These are phyloP conservation scores for Leccinum solheimii DNA, from an alignment of 1,284 basidiomycete species.

Conservation along the genomic window DNA sequence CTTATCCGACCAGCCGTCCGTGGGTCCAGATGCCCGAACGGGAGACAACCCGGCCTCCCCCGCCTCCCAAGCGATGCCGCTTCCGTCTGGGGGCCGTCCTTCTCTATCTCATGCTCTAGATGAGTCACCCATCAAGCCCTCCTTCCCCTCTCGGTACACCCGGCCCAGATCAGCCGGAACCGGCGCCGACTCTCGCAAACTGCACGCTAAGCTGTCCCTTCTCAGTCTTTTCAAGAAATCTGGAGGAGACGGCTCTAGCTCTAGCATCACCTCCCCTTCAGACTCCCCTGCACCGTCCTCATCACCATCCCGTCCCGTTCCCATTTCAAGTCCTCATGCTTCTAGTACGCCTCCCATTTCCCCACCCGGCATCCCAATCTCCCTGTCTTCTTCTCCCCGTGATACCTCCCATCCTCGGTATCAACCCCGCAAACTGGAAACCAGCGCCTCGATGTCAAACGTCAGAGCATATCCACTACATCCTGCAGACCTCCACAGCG, in stretches of 20 bases:
- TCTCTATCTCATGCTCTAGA: constrained; percentile 42
- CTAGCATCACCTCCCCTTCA: constrained; percentile 33
- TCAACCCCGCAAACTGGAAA: constrained; percentile 30
- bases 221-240: constrained; percentile 49
- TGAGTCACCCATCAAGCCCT: constrained; percentile 23
- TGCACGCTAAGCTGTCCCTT: constrained; percentile 42
- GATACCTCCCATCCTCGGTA: constrained; percentile 25
- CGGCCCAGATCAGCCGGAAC: constrained; percentile 52
- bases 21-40: constrained; percentile 8
- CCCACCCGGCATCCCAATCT: constrained; percentile 26
- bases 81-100: constrained; percentile 33
- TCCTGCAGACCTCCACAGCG: constrained; percentile 37
- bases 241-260: constrained; percentile 37
- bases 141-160: constrained; percentile 28
- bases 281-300: constrained; percentile 27
- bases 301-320: constrained; percentile 25
- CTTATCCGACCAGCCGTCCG: constrained; percentile 20
- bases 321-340: constrained; percentile 18
- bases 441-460: constrained; percentile 27
- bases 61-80: constrained; percentile 15
- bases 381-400: constrained; percentile 29
- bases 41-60: constrained; percentile 4
- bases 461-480: constrained; percentile 32
- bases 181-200: constrained; percentile 44
- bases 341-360: constrained; percentile 27